phyloP scores from a whole-genome alignment of 2,329 filamentous ascomycete species.

The Penicillium janthinellum region DNA sequence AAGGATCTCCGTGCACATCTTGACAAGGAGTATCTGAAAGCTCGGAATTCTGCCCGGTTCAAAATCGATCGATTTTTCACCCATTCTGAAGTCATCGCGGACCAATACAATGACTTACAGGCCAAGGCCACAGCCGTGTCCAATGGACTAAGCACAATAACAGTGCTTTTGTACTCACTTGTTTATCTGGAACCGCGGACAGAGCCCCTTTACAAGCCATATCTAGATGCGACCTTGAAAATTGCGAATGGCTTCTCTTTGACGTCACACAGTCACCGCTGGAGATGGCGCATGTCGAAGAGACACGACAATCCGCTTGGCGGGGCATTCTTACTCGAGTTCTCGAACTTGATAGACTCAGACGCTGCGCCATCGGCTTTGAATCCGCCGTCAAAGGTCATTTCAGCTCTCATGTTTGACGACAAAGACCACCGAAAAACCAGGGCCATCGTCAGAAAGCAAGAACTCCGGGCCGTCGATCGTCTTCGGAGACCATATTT shows the following conservation, averaged over 20 bases:
- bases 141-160: neutral
- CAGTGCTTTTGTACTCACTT: neutral
- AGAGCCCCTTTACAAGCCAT: neutral
- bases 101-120: conserved; percentile 13
- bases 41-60: conserved; percentile 20
- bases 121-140: neutral
- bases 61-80: conserved; percentile 25
- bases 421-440: neutral
- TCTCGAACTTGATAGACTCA: neutral
- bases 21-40: conserved; percentile 16
- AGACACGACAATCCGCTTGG: neutral
- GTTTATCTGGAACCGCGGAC: neutral
- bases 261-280: neutral
- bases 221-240: neutral
- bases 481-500: conserved; percentile 11
- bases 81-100: neutral
- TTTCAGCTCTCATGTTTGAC: conserved; percentile 7
- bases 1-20: conserved; percentile 3
- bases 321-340: neutral
- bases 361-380: neutral
- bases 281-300: neutral
- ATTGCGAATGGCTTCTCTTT: neutral
- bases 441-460: neutral
- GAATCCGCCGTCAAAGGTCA: neutral
- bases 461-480: neutral